Base-by-base conservation (phyloP, 2,329 filamentous ascomycete species). In the Calonectria montana region DNA sequence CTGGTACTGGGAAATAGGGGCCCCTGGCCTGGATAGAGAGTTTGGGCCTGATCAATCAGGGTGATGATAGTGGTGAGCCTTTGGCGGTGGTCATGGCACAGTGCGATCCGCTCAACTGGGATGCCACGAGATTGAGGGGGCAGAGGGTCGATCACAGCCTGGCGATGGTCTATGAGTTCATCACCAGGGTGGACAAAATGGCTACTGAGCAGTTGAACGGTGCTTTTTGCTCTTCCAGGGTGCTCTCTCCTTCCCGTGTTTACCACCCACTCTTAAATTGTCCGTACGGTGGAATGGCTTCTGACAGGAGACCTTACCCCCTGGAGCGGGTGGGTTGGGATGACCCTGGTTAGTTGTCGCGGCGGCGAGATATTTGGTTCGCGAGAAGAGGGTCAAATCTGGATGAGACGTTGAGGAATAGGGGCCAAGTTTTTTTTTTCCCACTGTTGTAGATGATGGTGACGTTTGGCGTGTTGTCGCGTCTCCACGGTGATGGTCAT, bases 321-420 rank as follows among this genome's bases (percentile, higher is more conserved):
- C 57, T 61, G 59, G 47, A 48, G 67, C 66, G 74, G 74, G 74
- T 69, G 74, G 75, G 77, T 77, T 78, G 68, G 74, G 75, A 74
- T 78, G 65, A 76, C 69, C 77, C 77, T 62, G 69, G 77, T 47
- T 73, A 53, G 35, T 31, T 59, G 67, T 66, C 62, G 53, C 39
- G 61, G 64, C 62, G 50, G 65, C 63, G 65, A 72, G 57, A 69
- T 72, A 70, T 74, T 62, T 63, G 66, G 64, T 65, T 72, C 66
- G 55, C 69, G 41, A 64, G 65, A 66, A 59, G 76, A 76, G 74
- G 75, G 73, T 72, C 73, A 75, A 73, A 70, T 76, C 67, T 69
- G 71, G 53, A 71, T 71, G 71, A 73, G 71, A 73, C 68, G 68
- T 66, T 63, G 70, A 31, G 71, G 61, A 78, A 79, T 78, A 79